phyloP scores from a whole-genome alignment of 1,139 yeast genomes.

The Suhomyces terraborum region DNA sequence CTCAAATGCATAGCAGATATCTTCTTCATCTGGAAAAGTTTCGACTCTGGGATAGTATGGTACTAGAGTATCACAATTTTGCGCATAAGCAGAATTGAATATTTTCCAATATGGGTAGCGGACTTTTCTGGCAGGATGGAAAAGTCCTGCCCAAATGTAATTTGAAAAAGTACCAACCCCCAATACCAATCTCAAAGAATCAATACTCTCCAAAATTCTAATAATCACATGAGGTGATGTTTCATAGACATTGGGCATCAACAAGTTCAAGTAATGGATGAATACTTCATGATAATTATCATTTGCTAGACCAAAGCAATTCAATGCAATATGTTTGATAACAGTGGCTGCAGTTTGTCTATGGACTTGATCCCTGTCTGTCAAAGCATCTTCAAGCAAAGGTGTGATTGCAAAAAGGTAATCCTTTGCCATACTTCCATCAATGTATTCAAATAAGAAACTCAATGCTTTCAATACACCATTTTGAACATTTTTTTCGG shows the following conservation, averaged over 20 bases:
- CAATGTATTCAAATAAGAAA: conserved; percentile 92
- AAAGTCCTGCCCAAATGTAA: conserved; percentile 85
- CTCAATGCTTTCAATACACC: conserved; percentile 92
- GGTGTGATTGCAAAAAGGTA: conserved; percentile 84
- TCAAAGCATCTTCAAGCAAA: conserved; percentile 83
- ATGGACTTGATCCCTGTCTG: conserved; percentile 89
- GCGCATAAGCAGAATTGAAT: conserved; percentile 76
- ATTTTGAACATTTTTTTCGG: conserved; percentile 91
- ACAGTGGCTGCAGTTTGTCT: conserved; percentile 95
- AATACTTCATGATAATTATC: conserved; percentile 67
- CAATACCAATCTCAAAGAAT: conserved; percentile 67
- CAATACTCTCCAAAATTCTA: conserved; percentile 79
- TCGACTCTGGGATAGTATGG: conserved; percentile 76
- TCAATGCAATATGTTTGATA: conserved; percentile 77
- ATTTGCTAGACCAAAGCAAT: conserved; percentile 72
- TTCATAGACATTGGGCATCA: conserved; percentile 85
- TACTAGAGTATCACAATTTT: conserved; percentile 72
- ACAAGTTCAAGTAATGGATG: conserved; percentile 69
- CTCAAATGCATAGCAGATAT: conserved; percentile 28
- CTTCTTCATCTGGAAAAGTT: conserved; percentile 26
- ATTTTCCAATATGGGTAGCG: conserved; percentile 84
- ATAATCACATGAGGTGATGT: conserved; percentile 93
- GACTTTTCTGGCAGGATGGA: conserved; percentile 91
- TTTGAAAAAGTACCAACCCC: conserved; percentile 78
- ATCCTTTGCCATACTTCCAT: conserved; percentile 71